Percentiles rank a stretch among this genome's conserved stretches.
Evolutionary conservation across 2,329 filamentous ascomycete genomes (phyloP).

Genomic region (Periglandula ipomoeae): DNA sequence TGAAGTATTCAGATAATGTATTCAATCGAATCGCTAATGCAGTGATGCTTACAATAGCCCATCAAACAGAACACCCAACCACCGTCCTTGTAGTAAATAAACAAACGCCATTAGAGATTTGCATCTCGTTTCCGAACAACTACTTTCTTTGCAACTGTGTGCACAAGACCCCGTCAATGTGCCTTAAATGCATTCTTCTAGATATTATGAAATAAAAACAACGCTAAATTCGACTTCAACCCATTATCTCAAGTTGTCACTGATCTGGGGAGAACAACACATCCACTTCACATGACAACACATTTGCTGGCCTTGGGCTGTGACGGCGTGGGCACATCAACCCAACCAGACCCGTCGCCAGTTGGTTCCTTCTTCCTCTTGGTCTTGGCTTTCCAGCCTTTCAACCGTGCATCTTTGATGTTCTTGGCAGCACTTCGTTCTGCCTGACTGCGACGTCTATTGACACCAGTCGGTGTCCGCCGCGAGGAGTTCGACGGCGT

Average conservation of each 20-base stretch:
- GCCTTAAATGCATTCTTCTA: too few relatives aligned
- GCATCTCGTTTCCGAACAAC: background rate
- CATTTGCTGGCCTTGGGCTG: conserved; percentile 36
- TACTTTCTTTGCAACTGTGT: too few relatives aligned
- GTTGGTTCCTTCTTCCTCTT: conserved; percentile 28
- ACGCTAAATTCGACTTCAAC: background rate
- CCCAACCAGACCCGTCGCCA: conserved; percentile 41
- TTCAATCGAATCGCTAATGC: too few relatives aligned
- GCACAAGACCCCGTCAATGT: too few relatives aligned
- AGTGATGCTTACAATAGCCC: too few relatives aligned
- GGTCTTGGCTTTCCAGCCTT: conserved; percentile 43
- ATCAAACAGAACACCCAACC: too few relatives aligned
- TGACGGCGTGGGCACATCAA: conserved; percentile 33
- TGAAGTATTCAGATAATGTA: too few relatives aligned
- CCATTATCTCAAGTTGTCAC: background rate
- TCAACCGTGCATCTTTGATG: conserved; percentile 49
- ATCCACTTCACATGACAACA: conserved; percentile 36
- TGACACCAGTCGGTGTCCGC: conserved; percentile 33
- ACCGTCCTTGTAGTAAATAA: background rate
- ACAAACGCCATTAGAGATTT: background rate
- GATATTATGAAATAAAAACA: background rate
- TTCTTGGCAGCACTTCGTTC: conserved; percentile 54
- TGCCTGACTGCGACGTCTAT: conserved; percentile 43
- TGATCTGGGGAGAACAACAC: too few relatives aligned
- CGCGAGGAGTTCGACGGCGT: conserved; percentile 23